Evolutionary conservation across 305 asterid genomes (phyloP).

Genomic region (Solanum chacoense): DNA sequence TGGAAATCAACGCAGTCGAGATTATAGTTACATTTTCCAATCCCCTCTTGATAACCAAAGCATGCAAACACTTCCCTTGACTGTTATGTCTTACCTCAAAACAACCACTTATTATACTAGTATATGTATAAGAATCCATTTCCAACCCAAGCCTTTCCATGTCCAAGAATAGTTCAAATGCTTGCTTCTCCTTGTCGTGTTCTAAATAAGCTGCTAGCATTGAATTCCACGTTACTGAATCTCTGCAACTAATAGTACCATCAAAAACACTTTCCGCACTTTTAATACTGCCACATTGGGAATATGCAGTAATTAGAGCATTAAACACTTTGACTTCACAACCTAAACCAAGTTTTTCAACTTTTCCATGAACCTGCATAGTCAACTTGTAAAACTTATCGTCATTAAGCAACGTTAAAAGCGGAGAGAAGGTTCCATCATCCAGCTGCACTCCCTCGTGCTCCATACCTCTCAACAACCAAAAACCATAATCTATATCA

Average conservation of each 20-base stretch:
- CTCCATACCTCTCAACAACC: conserved; percentile 44
- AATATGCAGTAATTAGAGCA: conserved; percentile 58
- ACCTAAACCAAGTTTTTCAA: conserved; percentile 41
- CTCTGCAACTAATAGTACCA: conserved; percentile 32
- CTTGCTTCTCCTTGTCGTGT: conserved; percentile 24
- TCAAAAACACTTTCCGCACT: conserved; percentile 47
- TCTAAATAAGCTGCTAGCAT: conserved; percentile 59
- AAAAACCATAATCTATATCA: conserved; percentile 26
- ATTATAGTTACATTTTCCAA: conserved; percentile 41
- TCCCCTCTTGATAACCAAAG: conserved; percentile 55
- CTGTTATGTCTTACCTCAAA: conserved; percentile 18
- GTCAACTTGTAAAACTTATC: conserved; percentile 21
- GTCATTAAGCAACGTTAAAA: conserved; percentile 47
- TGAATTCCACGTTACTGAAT: conserved; percentile 73
- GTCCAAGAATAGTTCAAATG: conserved; percentile 44
- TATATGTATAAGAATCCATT: conserved; percentile 56
- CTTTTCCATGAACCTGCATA: conserved; percentile 57
- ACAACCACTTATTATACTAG: conserved; percentile 49
- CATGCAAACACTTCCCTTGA: conserved; percentile 58
- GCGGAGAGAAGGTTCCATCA: conserved; percentile 72
- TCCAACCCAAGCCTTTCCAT: conserved; percentile 44
- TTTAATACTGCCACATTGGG: conserved; percentile 43
- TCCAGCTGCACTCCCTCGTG: conserved; percentile 33
- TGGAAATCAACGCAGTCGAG: conserved; percentile 53
- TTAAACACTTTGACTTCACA: conserved; percentile 50